phyloP scores from a whole-genome alignment of 2,329 filamentous ascomycete genomes.

The Coniochaeta hoffmannii region DNA sequence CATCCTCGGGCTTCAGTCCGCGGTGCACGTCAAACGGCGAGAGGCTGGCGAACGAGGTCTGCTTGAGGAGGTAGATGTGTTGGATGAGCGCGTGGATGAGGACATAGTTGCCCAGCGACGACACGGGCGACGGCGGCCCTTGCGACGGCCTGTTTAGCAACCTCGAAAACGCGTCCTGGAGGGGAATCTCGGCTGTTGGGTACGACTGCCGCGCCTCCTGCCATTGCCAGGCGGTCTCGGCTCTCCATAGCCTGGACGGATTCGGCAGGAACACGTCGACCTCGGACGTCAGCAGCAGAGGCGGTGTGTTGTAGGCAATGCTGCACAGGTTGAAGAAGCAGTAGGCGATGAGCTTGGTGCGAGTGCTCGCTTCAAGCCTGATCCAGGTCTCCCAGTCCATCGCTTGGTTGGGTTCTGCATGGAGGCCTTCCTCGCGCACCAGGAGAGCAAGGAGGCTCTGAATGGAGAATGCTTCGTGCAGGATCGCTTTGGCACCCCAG shows the following conservation, averaged over 20 bases:
- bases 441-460: conserved; percentile 52
- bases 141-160: conserved; percentile 45
- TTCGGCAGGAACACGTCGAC: conserved; percentile 48
- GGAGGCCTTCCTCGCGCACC: conserved; percentile 50
- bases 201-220: conserved; percentile 47
- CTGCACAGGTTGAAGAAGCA: conserved; percentile 58
- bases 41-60: conserved; percentile 45
- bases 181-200: conserved; percentile 40
- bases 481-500: conserved; percentile 53
- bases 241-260: conserved; percentile 48
- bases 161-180: conserved; percentile 50
- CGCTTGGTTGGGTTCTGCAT: conserved; percentile 35
- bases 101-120: conserved; percentile 61
- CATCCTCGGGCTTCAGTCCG: conserved; percentile 44
- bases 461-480: conserved; percentile 51
- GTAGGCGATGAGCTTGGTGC: conserved; percentile 54
- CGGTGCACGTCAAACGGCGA: conserved; percentile 42
- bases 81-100: conserved; percentile 66
- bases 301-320: conserved; percentile 54
- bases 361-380: conserved; percentile 45
- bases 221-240: conserved; percentile 52
- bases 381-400: conserved; percentile 55
- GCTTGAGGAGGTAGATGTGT: conserved; percentile 63
- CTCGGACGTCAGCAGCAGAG: conserved; percentile 50
- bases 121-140: conserved; percentile 40